phyloP scores from a whole-genome alignment of 1,284 basidiomycete species.

The Stygiomarasmius scandens region DNA sequence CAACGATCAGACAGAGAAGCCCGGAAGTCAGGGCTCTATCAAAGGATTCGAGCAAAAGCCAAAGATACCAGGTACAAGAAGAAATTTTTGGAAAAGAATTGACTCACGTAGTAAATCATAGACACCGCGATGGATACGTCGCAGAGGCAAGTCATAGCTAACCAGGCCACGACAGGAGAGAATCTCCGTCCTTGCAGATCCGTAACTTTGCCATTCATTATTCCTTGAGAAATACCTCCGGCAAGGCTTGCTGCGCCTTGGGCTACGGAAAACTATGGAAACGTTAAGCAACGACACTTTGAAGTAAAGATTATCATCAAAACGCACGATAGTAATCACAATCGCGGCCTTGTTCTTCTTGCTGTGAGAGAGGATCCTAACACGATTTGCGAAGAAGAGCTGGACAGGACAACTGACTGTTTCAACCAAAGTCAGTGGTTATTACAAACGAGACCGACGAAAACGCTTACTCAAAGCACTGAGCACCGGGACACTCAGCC shows the following conservation, averaged over 20 bases:
- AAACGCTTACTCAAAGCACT: not conserved
- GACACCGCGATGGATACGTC: not conserved
- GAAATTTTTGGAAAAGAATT: too few relatives aligned
- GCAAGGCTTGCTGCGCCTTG: not conserved
- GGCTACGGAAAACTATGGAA: not conserved
- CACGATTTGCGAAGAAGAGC: not conserved
- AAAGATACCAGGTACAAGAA: too few relatives aligned
- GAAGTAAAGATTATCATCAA: not conserved
- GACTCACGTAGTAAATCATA: not conserved
- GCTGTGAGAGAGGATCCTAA: not conserved
- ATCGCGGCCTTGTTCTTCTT: not conserved
- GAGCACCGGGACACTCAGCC: not conserved
- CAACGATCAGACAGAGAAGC: too few relatives aligned
- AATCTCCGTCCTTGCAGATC: not conserved
- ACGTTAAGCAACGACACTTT: not conserved
- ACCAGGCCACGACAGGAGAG: not conserved
- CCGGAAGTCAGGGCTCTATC: too few relatives aligned
- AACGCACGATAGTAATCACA: not conserved
- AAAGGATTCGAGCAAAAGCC: too few relatives aligned
- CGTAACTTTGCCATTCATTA: not conserved
- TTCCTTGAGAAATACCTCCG: not conserved
- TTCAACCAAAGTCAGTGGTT: too few relatives aligned
- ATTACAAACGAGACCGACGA: too few relatives aligned
- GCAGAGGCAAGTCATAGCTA: not conserved
- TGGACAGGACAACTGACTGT: not conserved